Base-by-base conservation (phyloP, 2,329 filamentous ascomycete genomes). In the Aspergillus ochraceoroseus region DNA sequence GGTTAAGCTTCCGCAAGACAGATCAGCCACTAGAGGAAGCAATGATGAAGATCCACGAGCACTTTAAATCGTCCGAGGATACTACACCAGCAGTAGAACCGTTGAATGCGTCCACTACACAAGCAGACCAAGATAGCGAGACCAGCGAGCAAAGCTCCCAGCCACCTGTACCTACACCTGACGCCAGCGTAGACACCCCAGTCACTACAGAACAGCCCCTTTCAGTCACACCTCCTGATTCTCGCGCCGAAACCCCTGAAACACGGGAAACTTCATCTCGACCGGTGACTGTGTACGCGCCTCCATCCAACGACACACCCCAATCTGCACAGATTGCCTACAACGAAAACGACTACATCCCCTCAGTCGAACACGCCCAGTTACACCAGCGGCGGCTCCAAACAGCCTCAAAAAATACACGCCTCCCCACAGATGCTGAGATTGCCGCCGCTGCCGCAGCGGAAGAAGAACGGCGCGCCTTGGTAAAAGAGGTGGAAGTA, bases 331-430 rank as follows among this genome's bases (percentile, higher is more conserved):
- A 79, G 39, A 71, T 74, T 9, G 64, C 75, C 6, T 75, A 83
- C 47, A 77, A 83, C 31, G 87, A 90, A 40, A 70, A 74, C n/a
- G 85, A 88, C 58, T 95, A 84, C 62, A 74, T 82, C 7, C 89
- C 88, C 0, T 86, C 84, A 1, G 76, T 95, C 44, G 85, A 86
- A 31, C 89, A 95, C 59, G 87, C 87, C 12, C 83, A 90, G 77
- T 32, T 87, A 79, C 25, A 87, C 78, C 38, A 80, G 87, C 56
- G 82, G 79, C 41, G 87, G 85, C 65, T 87, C 79, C 47, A 84
- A 82, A 62, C 74, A 79, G 25, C 85, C 83, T 64, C 88, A 2
- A 79, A 81, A 45, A 94, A 94, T 63, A 82, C 76, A 47, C 82
- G 87, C 13, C 77, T 96, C 1, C 78, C 79, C 4, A 94, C 87